These are phyloP conservation scores for Saccharata proteae DNA, from an alignment of 2,329 filamentous ascomycete species.

Conservation along the genomic window DNA sequence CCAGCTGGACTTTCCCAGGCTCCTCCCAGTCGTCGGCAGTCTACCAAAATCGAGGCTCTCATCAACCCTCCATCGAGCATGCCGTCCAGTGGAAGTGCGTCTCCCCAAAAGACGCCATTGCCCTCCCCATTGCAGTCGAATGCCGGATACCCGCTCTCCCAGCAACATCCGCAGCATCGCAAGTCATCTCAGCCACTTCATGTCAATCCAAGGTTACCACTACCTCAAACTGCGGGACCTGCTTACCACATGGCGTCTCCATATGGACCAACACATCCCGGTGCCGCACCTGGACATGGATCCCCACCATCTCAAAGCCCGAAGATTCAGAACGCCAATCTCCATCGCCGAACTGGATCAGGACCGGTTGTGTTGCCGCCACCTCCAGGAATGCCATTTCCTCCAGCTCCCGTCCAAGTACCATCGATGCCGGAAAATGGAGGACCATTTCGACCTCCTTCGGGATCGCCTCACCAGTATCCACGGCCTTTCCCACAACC, in stretches of 20 bases:
- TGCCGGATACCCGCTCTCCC: neutral
- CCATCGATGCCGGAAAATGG: conserved; percentile 16
- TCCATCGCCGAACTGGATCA: too few relatives aligned
- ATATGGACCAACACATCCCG: conserved; percentile 4
- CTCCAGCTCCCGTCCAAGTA: conserved; percentile 12
- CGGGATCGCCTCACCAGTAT: conserved; percentile 18
- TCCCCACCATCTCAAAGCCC: conserved; percentile 16
- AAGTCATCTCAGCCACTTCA: conserved; percentile 4
- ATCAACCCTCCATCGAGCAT: conserved; percentile 6
- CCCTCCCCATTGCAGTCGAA: conserved; percentile 5
- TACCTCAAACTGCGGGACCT: neutral
- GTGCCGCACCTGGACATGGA: conserved; percentile 1
- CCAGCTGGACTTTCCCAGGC: too few relatives aligned
- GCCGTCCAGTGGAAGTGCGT: conserved; percentile 4
- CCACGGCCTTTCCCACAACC: conserved; percentile 11
- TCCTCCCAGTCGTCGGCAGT: too few relatives aligned
- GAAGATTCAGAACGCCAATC: conserved; percentile 13
- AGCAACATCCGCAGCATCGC: conserved; percentile 2
- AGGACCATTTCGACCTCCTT: conserved; percentile 16
- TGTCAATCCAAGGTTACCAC: neutral
- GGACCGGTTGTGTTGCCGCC: conserved; percentile 23
- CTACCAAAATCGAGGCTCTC: conserved; percentile 7
- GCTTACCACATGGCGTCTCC: conserved; percentile 4
- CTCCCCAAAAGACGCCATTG: conserved; percentile 3
- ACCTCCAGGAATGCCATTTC: conserved; percentile 21